These are phyloP conservation scores for Quercus phellos DNA, from an alignment of 331 rosid genomes.

Conservation along the genomic window DNA sequence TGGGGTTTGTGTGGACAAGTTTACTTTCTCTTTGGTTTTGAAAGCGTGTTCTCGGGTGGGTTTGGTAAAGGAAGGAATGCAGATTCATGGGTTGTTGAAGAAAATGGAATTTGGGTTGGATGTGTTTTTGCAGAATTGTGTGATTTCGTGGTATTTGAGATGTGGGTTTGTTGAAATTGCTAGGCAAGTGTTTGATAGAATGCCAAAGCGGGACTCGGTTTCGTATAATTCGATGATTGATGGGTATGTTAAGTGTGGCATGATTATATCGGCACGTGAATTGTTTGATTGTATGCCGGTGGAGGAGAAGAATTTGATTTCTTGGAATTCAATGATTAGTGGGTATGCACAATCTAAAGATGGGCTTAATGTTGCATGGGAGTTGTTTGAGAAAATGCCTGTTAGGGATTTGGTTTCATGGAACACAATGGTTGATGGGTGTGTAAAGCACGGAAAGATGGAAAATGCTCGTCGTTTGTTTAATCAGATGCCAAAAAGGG, in stretches of 20 bases:
- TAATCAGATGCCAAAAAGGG: conserved; percentile 43
- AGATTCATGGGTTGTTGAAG: conserved; percentile 62
- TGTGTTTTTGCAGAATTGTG: conserved; percentile 57
- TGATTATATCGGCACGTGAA: conserved; percentile 40
- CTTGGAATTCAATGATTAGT: conserved; percentile 67
- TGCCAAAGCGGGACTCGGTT: conserved; percentile 51
- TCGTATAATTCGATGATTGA: conserved; percentile 67
- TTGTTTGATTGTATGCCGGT: conserved; percentile 50
- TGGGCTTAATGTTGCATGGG: conserved; percentile 46
- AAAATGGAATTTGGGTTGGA: conserved; percentile 44
- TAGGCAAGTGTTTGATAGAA: conserved; percentile 46
- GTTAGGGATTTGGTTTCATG: conserved; percentile 66
- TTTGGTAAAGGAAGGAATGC: conserved; percentile 53
- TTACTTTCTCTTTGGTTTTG: conserved; percentile 54
- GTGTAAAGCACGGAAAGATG: conserved; percentile 49
- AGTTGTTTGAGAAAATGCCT: conserved; percentile 57
- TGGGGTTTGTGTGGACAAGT: conserved; percentile 57
- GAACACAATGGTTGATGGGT: conserved; percentile 72
- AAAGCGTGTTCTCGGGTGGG: conserved; percentile 65
- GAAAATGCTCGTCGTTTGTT: conserved; percentile 51
- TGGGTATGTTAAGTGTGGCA: conserved; percentile 57
- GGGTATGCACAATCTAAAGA: conserved; percentile 46
- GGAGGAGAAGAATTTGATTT: conserved; percentile 50
- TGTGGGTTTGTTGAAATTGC: conserved; percentile 53
- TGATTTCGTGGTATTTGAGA: conserved; percentile 39